Base-by-base conservation (phyloP, 441 rosid species). In the Populus tomentosa region DNA sequence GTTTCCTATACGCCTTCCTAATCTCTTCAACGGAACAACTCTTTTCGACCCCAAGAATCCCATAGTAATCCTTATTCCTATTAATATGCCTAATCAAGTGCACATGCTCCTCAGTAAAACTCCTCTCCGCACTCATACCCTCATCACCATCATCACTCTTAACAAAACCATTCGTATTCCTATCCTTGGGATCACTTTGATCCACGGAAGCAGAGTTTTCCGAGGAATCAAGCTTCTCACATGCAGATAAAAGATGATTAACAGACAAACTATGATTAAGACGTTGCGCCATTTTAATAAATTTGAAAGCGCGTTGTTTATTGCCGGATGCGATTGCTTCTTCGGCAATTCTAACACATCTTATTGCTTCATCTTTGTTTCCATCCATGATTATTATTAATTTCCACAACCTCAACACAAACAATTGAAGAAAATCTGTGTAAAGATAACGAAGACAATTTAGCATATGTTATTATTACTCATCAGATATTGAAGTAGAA, bases 281-380 rank as follows among this genome's bases (percentile, higher is more conserved):
- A 20, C 94, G 93, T 56, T 79, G 91, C 0, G 97, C 95, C 66
- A 89, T 89, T 62, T 72, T 86, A 72, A 94, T 85, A 79, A 94
- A 94, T 76, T 85, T 89, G 84, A 90, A 67, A 1, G 94, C 97
- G 0, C 95, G 91, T 71, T 75, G 83, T 73, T 82, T 91, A 36
- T 94, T 88, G 66, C 89, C 87, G 6, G 85, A 82, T 56, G 87
- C 87, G 74, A 92, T 87, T 66, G 94, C 91, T 67, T 91, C 91
- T 71, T 87, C 87, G 35, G 97, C 97, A 73, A 94, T 87, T n/a
- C 75, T 65, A 36, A 89, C n/a, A 72, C 97, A 92, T 80, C 91
- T 91, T 38, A 78, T 77, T 9, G 98, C 94, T 78, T 94, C 98
- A 77, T 92, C 97, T 77, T 94, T 94, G 81, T 94, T 91, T 77